Base-by-base conservation (phyloP, 164 flowering plant species). In the Umbellularia californica region DNA sequence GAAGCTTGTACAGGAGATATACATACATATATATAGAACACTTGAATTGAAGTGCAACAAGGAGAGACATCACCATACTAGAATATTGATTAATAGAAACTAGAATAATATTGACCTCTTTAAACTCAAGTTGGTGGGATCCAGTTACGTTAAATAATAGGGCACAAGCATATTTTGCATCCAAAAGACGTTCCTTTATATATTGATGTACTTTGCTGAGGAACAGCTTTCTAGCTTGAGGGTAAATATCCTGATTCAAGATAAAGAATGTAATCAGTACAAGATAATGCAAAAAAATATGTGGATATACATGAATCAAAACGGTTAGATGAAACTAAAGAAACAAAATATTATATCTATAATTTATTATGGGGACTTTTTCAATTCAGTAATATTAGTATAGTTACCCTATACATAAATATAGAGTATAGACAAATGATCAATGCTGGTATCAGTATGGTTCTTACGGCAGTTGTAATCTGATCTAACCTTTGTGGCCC, bases 131-230 rank as follows among this genome's bases (percentile, higher is more conserved):
- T 23, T 73, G 69, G 35, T 79, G 82, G 50, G 85, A 75, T 63
- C 79, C 88, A 71, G 71, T 63, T 13, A 79, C 76, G 79, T 77
- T 80, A 77, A 89, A 80, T 74, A 92, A 63, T 73, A 95, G 86
- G 55, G 93, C 90, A 86, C 95, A 89, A 33, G 93, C 93, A 88
- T 90, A 95, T 81, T 92, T 95, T 50, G 86, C 86, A 83, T 95
- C 99, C 85, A 95, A 74, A 75, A 87, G 76, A 24, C 92, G 83
- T 70, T 95, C 99, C 82, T 88, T 95, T 65, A 89, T 78, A 79
- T 92, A 94, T 70, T 95, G 99, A 81, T 91, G 90, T 78, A 93
- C 88, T 84, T 95, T 95, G 79, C 75, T 81, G 63, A 92, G 91
- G 79, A 93, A 89, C 23, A 80, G 63, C 66, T 84, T 90, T 89